These are phyloP conservation scores for Ustilago tritici DNA, from an alignment of 1,284 basidiomycete species.

Conservation along the genomic window DNA sequence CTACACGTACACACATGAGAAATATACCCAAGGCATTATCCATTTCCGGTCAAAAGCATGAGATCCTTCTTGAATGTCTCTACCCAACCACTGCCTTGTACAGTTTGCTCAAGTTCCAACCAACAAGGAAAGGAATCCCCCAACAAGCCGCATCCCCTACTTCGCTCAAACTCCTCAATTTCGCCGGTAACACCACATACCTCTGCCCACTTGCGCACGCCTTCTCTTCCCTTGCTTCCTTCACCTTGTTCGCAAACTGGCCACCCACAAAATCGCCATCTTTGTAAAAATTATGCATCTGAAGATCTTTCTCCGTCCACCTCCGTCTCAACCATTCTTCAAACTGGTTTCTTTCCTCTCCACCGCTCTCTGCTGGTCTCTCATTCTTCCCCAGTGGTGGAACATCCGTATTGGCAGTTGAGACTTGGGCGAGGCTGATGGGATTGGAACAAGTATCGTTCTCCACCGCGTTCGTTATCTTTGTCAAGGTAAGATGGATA, in stretches of 20 bases:
- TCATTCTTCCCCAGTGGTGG: slow-evolving; percentile 39
- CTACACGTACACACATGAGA: background rate
- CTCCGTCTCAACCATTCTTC: slow-evolving; percentile 83
- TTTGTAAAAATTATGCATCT: slow-evolving; percentile 77
- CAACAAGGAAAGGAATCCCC: slow-evolving; percentile 32
- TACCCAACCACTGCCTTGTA: slow-evolving; percentile 31
- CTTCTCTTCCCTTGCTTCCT: slow-evolving; percentile 7
- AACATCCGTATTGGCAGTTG: slow-evolving; percentile 11
- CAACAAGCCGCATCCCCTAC: slow-evolving; percentile 53
- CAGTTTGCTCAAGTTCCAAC: slow-evolving; percentile 19
- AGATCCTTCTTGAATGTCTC: background rate
- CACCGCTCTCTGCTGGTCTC: slow-evolving; percentile 72
- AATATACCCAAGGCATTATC: background rate
- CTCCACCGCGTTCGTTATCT: slow-evolving; percentile 18
- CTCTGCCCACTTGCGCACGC: background rate
- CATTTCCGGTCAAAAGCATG: background rate
- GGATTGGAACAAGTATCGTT: slow-evolving; percentile 28
- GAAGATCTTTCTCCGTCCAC: slow-evolving; percentile 86
- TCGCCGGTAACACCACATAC: slow-evolving; percentile 50
- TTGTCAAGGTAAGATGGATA: slow-evolving; percentile 73
- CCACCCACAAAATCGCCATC: slow-evolving; percentile 66
- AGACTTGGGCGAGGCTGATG: slow-evolving; percentile 7
- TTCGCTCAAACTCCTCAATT: slow-evolving; percentile 47
- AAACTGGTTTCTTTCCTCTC: slow-evolving; percentile 79
- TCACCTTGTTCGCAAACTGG: slow-evolving; percentile 21